Evolutionary conservation across 176 grass and related monocot species (phyloP).

Genomic region (Zoysia pacifica): DNA sequence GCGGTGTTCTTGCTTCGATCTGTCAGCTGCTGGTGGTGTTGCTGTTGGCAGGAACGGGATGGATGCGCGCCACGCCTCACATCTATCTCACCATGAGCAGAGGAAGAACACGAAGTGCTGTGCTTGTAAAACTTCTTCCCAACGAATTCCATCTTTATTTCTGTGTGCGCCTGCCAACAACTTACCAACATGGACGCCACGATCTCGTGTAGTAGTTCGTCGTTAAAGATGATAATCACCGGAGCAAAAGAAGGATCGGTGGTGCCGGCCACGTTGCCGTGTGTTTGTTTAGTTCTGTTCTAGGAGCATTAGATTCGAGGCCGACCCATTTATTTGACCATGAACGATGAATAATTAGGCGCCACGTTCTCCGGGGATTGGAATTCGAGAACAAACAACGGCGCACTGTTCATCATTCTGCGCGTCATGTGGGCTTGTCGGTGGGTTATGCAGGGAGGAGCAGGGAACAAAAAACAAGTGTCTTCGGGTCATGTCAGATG

Average conservation of each 20-base stretch:
- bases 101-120: not conserved
- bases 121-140: too few relatives aligned
- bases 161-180: not conserved
- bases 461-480: too few relatives aligned
- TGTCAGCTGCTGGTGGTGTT: not conserved
- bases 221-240: not conserved
- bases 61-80: not conserved
- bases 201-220: not conserved
- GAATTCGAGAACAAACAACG: too few relatives aligned
- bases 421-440: too few relatives aligned
- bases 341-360: too few relatives aligned
- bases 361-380: too few relatives aligned
- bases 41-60: not conserved
- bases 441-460: too few relatives aligned
- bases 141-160: not conserved
- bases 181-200: not conserved
- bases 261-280: not conserved
- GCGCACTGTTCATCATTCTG: too few relatives aligned
- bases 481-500: too few relatives aligned
- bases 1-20: not conserved
- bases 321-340: not conserved
- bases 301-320: not conserved
- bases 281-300: not conserved
- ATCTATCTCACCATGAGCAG: not conserved
- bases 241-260: not conserved